Base-by-base conservation (phyloP, 495 filamentous ascomycete genomes). In the Chlorociboria aeruginascens region DNA sequence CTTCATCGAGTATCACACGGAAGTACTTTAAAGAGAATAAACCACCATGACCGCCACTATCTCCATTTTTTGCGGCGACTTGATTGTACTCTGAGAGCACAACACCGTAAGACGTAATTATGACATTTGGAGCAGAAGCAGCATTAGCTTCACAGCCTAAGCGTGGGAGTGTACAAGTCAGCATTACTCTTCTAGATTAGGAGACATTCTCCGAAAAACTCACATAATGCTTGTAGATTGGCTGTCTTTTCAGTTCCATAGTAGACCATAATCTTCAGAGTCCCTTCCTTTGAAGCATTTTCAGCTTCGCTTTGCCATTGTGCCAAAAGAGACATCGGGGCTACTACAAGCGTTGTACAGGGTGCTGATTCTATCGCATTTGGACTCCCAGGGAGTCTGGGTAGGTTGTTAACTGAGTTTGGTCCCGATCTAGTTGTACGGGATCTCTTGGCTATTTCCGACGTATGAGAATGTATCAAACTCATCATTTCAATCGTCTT, bases 401-500 rank as follows among this genome's bases (percentile, higher is more conserved):
- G 71, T 17, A 83, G 72, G 36, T 61, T 64, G 46, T 75, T 72
- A n/a, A 79, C 65, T 17, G 71, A 69, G n/a, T 51, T 60, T 7
- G 64, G 57, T 13, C 51, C 58, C 32, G 63, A 54, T 13, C 54
- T 57, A 38, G 45, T 48, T 39, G 44, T 45, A 49, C 34, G 43
- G 43, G 38, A 29, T 42, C 28, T 54, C 0, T 60, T 55, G 7
- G 72, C 69, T 7, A 68, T 53, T 6, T 79, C 68, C 32, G 85
- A 85, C 53, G 73, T 78, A 63, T 96, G 81, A 0, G 86, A 77
- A 62, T 98, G 92, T 32, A 98, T 77, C 34, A 98, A 68, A 65
- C 85, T 88, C 17, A 98, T 73, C 90, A 96, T 97, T 61, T 98
- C 89, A 46, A 98, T 96, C 0, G 89, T 95, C 63, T 98, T 96